These are phyloP conservation scores for Musa beccarii DNA, from an alignment of 176 grass and related monocot genomes.

Conservation along the genomic window DNA sequence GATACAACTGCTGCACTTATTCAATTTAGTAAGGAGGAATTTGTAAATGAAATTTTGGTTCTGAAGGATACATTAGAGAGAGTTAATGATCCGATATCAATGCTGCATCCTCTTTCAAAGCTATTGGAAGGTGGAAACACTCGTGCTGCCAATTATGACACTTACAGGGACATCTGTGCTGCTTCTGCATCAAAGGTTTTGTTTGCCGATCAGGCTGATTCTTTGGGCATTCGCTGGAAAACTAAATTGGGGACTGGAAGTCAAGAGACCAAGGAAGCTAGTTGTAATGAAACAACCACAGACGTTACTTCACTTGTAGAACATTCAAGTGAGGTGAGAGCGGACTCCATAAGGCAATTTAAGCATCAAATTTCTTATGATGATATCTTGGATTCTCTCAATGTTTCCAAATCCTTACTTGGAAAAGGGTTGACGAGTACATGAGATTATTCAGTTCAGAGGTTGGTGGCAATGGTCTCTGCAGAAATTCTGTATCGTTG, in stretches of 20 bases:
- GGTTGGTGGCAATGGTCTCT: neutral
- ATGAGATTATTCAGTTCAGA: neutral
- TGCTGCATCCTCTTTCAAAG: conserved; percentile 67
- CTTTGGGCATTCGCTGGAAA: conserved; percentile 36
- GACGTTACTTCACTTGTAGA: conserved; percentile 2
- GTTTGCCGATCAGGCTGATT: conserved; percentile 83
- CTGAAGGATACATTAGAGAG: conserved; percentile 63
- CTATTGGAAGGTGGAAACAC: conserved; percentile 80
- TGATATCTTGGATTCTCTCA: conserved; percentile 36
- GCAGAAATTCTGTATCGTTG: no score
- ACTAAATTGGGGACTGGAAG: conserved; percentile 10
- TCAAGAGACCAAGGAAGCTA: conserved; percentile 7
- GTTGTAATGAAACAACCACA: conserved; percentile 2
- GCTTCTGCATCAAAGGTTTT: conserved; percentile 49
- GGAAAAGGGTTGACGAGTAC: conserved; percentile 16
- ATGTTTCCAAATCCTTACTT: conserved; percentile 23
- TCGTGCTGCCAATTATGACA: conserved; percentile 56
- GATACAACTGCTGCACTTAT: conserved; percentile 62
- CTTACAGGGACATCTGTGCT: conserved; percentile 67
- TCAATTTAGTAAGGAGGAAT: conserved; percentile 66
- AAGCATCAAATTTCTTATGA: conserved; percentile 22
- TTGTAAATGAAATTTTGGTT: conserved; percentile 57
- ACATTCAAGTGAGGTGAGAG: conserved; percentile 7
- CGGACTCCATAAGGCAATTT: conserved; percentile 18
- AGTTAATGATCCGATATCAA: conserved; percentile 45